These are phyloP conservation scores for Ceratocystis colombiana DNA, from an alignment of 2,329 filamentous ascomycete species.

Conservation along the genomic window DNA sequence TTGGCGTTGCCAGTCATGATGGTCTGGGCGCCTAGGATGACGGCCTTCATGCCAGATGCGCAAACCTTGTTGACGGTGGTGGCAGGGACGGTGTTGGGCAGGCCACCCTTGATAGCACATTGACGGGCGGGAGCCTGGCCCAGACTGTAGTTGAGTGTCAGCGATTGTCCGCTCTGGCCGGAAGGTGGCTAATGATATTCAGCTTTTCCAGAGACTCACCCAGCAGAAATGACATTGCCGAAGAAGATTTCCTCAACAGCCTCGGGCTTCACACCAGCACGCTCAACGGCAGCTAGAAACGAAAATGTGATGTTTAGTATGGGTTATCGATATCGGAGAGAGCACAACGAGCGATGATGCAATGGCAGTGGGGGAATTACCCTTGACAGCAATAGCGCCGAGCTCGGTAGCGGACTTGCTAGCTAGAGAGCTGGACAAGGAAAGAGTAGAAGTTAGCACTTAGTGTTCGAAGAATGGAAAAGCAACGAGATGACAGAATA, in stretches of 20 bases:
- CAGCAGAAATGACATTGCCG: constrained; percentile 93
- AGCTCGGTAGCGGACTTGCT: constrained; percentile 78
- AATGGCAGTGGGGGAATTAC: constrained; percentile 36
- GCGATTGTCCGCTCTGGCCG: constrained; percentile 26
- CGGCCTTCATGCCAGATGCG: constrained; percentile 86
- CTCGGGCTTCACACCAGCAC: constrained; percentile 74
- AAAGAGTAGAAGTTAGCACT: constrained; percentile 7
- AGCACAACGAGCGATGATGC: constrained; percentile 8
- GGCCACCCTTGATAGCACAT: constrained; percentile 80
- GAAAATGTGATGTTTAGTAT: constrained; percentile 24
- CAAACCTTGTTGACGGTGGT: constrained; percentile 99
- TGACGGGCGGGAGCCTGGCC: constrained; percentile 95
- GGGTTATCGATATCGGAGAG: constrained; percentile 17
- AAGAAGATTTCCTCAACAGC: constrained; percentile 96
- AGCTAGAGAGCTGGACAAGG: constrained; percentile 62
- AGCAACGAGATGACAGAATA: neutral
- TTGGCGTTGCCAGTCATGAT: constrained; percentile 94
- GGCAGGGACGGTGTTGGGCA: constrained; percentile 66
- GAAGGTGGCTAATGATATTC: neutral
- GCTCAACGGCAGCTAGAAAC: constrained; percentile 61
- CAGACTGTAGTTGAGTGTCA: constrained; percentile 46
- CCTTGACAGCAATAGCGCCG: constrained; percentile 85
- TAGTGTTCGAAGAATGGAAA: neutral
- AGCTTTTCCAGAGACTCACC: constrained; percentile 45
- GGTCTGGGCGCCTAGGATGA: constrained; percentile 89